Evolutionary conservation across 2,329 filamentous ascomycete species (phyloP), one percentile per base, ranked within the genome.

Genomic region (Fusarium multiceps): DNA sequence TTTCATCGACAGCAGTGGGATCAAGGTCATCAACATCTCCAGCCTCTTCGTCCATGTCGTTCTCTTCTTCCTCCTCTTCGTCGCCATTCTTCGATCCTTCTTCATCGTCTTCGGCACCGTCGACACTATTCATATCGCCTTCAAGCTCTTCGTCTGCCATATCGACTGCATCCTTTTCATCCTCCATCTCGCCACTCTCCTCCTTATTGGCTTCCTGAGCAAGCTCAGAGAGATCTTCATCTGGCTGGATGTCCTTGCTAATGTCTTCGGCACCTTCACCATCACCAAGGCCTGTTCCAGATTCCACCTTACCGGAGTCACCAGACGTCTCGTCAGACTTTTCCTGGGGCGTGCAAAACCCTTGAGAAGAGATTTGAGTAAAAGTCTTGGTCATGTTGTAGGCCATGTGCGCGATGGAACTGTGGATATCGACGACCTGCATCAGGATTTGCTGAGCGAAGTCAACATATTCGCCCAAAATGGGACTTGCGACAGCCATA

Each of bases 211-310:
- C 87, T 75, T 98, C 92, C 78, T 98, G 93, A 0, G 96, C 95
- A 46, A 99, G 84, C 72, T 99, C 96, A 1, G 92, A 90, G 7
- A 99, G 83, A 77, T 99, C 94, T 78, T 99, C 96, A 65, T 99
- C 95, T 18, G 95, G 91, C 68, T 93, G 89, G 48, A 99, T 92
- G 75, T 99, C 96, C 78, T 99, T 98, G 80, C 94, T 98, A 70
- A 99, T 98, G 79, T 99, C 95, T 77, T 99, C 94, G 7, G 92
- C 94, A 20, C 95, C 97, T 79, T 98, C 93, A 13, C 96, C 97
- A 47, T 98, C 96, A 21, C 96, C 97, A 25, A 99, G 89, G 34
- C 96, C 97, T 13, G 94, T 98, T 18, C 97, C 97, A 40, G 89
- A 90, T 80, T 99, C 95, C 30, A 98, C 84, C 73, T 97, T 92